Evolutionary conservation across 371 early-diverging fungal genomes (phyloP).

Genomic region (Actinomortierella wolfii): DNA sequence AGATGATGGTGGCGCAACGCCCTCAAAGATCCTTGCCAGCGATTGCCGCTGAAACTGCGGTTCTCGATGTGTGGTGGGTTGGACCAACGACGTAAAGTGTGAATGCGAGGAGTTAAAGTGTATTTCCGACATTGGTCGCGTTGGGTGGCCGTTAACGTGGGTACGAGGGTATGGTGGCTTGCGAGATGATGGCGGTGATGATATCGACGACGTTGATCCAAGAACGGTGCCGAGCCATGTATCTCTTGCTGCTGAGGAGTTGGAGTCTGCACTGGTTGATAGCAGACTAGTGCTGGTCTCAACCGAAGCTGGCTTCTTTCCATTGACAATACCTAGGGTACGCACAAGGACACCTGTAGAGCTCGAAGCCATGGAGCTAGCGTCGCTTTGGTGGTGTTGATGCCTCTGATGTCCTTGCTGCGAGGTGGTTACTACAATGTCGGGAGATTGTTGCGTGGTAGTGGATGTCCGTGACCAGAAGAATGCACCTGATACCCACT

Average conservation of each 20-base stretch:
- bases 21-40: no score
- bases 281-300: slow-evolving; percentile 16
- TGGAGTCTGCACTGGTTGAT: no score
- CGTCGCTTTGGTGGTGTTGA: slow-evolving; percentile 8
- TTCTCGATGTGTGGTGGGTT: no score
- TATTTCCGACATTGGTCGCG: slow-evolving; percentile 40
- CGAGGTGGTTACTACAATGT: slow-evolving; percentile 1
- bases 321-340: slow-evolving; percentile 33
- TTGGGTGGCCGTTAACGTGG: not conserved
- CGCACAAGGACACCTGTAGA: slow-evolving; percentile 37
- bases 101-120: no score
- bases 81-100: no score
- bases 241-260: no score
- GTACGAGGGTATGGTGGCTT: no score
- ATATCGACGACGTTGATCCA: no score
- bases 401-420: not conserved
- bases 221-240: no score
- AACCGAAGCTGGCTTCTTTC: slow-evolving; percentile 35
- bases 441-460: slow-evolving; percentile 12
- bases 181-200: no score
- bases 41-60: no score
- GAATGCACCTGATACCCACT: slow-evolving; percentile 38
- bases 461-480: slow-evolving; percentile 14
- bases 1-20: no score
- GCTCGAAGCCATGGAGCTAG: slow-evolving; percentile 21